Evolutionary conservation across 306 rosid genomes (phyloP).

Genomic region (Fagus sylvatica): DNA sequence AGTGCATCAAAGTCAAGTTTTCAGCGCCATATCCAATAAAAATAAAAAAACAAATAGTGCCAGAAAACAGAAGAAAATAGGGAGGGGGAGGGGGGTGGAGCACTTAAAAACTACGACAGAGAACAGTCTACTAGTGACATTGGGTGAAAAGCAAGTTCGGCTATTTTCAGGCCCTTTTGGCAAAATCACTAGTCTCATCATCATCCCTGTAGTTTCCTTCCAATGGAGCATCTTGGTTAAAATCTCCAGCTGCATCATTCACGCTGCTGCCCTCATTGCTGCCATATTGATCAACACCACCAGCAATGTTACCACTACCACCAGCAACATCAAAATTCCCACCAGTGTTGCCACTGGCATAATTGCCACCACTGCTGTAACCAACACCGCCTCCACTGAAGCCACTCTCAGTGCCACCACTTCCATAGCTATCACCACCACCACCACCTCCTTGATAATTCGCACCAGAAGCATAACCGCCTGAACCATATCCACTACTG

Average conservation of each 20-base stretch:
- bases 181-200: slow-evolving; percentile 44
- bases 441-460: slow-evolving; percentile 28
- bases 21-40: slow-evolving; percentile 18
- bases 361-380: slow-evolving; percentile 24
- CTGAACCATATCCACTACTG: slow-evolving; percentile 29
- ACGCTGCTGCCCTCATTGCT: slow-evolving; percentile 25
- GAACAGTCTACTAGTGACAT: slow-evolving; percentile 13
- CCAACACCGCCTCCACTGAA: slow-evolving; percentile 17
- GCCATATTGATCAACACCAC: slow-evolving; percentile 36
- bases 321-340: slow-evolving; percentile 20
- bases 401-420: slow-evolving; percentile 30
- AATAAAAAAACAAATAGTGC: slow-evolving; percentile 1
- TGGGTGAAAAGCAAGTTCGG: neutral
- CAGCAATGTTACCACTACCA: slow-evolving; percentile 20
- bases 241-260: slow-evolving; percentile 32
- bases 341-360: neutral
- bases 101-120: slow-evolving; percentile 14
- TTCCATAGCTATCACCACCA: slow-evolving; percentile 22
- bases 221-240: slow-evolving; percentile 15
- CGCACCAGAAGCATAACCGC: slow-evolving; percentile 20
- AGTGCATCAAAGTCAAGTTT: slow-evolving; percentile 26
- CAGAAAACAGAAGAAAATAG: no score
- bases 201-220: slow-evolving; percentile 57
- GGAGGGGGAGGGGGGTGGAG: neutral
- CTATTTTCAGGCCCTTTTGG: slow-evolving; percentile 67